These are phyloP conservation scores for Nannochloris sp. DNA, from an alignment of 139 green algal genomes.

Conservation along the genomic window DNA sequence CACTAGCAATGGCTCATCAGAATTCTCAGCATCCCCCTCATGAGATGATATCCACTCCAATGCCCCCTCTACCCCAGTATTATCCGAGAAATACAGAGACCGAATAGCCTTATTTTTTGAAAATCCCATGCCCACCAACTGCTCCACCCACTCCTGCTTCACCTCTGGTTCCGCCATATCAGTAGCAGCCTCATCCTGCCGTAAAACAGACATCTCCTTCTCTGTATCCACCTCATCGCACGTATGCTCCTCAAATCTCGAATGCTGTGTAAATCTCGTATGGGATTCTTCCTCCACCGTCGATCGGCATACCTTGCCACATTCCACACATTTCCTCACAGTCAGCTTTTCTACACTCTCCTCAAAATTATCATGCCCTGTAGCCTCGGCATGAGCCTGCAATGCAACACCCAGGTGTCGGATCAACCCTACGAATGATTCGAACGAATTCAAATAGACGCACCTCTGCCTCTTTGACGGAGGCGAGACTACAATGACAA, in stretches of 20 bases:
- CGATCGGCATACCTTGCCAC: conserved; percentile 71
- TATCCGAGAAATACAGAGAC: conserved; percentile 56
- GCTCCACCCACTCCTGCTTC: conserved; percentile 41
- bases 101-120: conserved; percentile 26
- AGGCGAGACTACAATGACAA: conserved; percentile 38
- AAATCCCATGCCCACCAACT: conserved; percentile 73
- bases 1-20: conserved; percentile 72
- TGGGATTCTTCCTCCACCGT: conserved; percentile 70
- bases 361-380: conserved; percentile 70
- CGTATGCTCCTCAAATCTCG: conserved; percentile 56
- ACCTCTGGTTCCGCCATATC: conserved; percentile 56
- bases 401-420: conserved; percentile 3
- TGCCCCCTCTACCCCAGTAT: conserved; percentile 49
- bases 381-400: conserved; percentile 30
- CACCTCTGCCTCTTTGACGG: conserved; percentile 49
- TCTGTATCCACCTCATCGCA: conserved; percentile 54
- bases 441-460: not conserved
- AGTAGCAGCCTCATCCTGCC: not conserved
- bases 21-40: conserved; percentile 52
- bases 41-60: conserved; percentile 73
- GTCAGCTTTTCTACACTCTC: conserved; percentile 60
- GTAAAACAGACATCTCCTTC: conserved; percentile 49
- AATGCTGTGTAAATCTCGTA: conserved; percentile 66
- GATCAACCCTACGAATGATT: conserved; percentile 1
- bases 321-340: conserved; percentile 50